These are phyloP conservation scores for Lachnellula hyalina DNA, from an alignment of 2,329 filamentous ascomycete species.

Conservation along the genomic window DNA sequence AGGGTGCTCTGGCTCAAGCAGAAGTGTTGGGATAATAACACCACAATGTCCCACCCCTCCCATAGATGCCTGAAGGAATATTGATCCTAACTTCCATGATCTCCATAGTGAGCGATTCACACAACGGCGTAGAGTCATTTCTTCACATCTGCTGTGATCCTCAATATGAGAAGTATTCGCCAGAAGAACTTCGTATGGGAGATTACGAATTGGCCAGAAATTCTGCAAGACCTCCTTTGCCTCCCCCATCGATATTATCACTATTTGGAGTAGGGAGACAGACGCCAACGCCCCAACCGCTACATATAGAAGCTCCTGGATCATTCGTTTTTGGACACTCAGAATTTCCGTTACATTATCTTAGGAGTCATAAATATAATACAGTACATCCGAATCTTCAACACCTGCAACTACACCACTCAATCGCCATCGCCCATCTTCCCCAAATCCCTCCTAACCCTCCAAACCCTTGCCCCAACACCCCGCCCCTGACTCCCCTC, in stretches of 20 bases:
- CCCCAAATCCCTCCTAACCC: slow-evolving; percentile 58
- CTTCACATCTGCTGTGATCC: not conserved
- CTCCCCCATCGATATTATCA: not conserved
- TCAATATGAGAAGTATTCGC: not conserved
- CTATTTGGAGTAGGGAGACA: not conserved
- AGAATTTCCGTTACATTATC: too few species aligned
- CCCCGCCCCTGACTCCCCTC: slow-evolving; percentile 50
- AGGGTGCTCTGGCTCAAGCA: too few species aligned
- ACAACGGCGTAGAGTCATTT: not conserved
- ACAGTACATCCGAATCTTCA: not conserved
- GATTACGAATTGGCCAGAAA: not conserved
- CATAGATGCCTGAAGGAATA: not conserved
- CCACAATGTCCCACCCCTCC: not conserved
- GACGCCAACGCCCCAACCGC: not conserved
- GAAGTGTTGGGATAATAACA: too few species aligned
- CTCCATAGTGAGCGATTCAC: not conserved
- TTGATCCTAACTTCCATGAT: not conserved
- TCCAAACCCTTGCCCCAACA: slow-evolving; percentile 56
- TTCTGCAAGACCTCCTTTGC: not conserved
- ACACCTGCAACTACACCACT: not conserved
- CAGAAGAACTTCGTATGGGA: slow-evolving; percentile 5
- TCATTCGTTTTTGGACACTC: too few species aligned
- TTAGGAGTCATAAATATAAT: not conserved
- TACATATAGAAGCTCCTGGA: not conserved
- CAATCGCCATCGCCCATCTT: slow-evolving; percentile 20